Evolutionary conservation across 129 eudicot species (phyloP), one percentile per base, ranked within the genome.

Genomic region (Escallonia rubra): DNA sequence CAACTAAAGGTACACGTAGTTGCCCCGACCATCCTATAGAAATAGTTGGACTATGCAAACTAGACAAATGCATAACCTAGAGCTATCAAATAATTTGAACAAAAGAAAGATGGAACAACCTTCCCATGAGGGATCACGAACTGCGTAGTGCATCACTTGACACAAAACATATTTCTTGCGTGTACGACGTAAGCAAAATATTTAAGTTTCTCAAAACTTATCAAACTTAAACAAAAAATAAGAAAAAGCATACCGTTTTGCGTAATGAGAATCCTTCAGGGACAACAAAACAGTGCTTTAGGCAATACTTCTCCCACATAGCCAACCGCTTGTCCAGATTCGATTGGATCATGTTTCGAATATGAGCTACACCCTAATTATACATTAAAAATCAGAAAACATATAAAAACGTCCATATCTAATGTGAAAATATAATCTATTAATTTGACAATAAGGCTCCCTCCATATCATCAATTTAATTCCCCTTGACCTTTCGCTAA

Each of bases 231-330:
- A 16, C 6, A 4, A 11, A 40, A 44, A 68, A 65, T 38, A 48
- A 41, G 55, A 45, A 45, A 59, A 76, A 68, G 48, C 85, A 12
- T 70, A 88, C 96, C 66, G 78, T 68, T 72, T 77, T 74, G 9
- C 91, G 89, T 52, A 91, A 67, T 2, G 81, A 70, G 76, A 91
- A 88, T 46, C 91, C 87, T 68, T 76, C 78, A 0, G 98, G 98
- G 57, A 89, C 95, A 23, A 34, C 58, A 62, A 92, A 92, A 76
- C 87, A 72, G 54, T 73, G 81, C 43, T 64, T 78, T 47, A 86
- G 79, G 60, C 95, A 92, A 50, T 88, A 92, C 71, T 84, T 75
- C 82, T 88, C 98, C 97, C 98, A 92, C 79, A 68, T 65, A 43
- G 68, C 65, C 75, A 92, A 40, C 55, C 89, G 78, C 74, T 77